These are phyloP conservation scores for Lactifluus echinatus DNA, from an alignment of 768 basidiomycete genomes.

Conservation along the genomic window DNA sequence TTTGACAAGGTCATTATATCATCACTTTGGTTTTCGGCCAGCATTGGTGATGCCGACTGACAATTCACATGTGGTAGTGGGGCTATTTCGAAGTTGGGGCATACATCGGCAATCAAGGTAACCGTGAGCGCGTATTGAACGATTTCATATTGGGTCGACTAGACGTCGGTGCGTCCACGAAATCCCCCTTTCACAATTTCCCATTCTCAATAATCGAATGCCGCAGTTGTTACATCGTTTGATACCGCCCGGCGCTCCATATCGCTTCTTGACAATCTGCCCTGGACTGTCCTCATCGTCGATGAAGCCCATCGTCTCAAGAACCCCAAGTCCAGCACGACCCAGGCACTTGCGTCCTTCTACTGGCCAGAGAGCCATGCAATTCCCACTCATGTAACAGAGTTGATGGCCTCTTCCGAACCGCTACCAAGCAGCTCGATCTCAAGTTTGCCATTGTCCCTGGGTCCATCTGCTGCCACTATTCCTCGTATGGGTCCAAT, in stretches of 20 bases:
- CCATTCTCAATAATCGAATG: neutral
- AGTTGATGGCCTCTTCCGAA: conserved; percentile 2
- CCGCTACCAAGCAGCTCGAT: neutral
- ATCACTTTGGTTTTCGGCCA: neutral
- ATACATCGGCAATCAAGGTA: conserved; percentile 46
- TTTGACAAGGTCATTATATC: conserved; percentile 54
- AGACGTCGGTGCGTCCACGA: conserved; percentile 59
- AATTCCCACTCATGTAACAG: conserved; percentile 19
- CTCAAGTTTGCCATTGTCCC: neutral
- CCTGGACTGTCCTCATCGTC: conserved; percentile 66
- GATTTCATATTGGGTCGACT: conserved; percentile 77
- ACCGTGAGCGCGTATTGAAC: conserved; percentile 47
- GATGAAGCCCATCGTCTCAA: conserved; percentile 93
- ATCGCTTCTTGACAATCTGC: conserved; percentile 53
- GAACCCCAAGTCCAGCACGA: conserved; percentile 59
- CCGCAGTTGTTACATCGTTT: conserved; percentile 70
- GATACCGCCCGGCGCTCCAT: conserved; percentile 69
- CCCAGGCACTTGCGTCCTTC: conserved; percentile 65
- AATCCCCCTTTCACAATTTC: neutral
- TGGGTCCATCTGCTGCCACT: neutral
- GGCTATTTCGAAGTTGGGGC: conserved; percentile 84
- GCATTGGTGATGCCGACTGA: conserved; percentile 3
- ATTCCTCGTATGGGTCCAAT: conserved; percentile 13
- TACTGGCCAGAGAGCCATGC: conserved; percentile 31
- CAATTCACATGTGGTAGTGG: too few relatives aligned